Evolutionary conservation across 2,329 filamentous ascomycete species (phyloP).

Genomic region (Fusarium humuli): DNA sequence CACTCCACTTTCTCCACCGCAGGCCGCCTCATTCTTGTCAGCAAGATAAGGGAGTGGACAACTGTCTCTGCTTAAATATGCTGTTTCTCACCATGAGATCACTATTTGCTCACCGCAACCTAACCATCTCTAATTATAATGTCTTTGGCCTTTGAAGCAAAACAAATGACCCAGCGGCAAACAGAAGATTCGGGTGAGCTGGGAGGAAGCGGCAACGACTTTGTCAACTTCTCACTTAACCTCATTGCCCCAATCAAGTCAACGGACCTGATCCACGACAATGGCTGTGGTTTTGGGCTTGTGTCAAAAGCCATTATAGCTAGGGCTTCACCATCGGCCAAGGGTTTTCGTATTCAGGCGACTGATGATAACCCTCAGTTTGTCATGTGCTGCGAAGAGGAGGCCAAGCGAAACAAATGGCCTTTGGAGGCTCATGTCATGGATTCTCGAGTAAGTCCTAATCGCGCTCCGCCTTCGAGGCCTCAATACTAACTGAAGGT

Average conservation of each 20-base stretch:
- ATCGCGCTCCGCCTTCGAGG: fast-evolving
- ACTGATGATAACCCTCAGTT: background rate
- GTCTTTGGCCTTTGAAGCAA: background rate
- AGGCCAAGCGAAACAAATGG: background rate
- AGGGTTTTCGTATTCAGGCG: background rate
- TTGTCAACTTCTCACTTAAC: background rate
- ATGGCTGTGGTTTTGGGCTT: background rate
- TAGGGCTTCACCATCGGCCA: background rate
- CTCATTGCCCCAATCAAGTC: background rate
- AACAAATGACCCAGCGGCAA: background rate
- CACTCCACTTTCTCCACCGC: background rate
- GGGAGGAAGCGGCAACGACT: background rate
- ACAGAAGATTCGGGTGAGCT: background rate
- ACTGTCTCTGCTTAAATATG: background rate
- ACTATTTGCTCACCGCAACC: background rate
- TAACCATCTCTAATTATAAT: background rate
- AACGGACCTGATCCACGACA: background rate
- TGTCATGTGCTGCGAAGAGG: background rate
- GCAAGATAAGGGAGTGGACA: background rate
- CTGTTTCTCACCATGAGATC: background rate
- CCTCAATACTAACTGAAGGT: fast-evolving
- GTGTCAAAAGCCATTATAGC: background rate
- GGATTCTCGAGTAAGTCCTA: background rate
- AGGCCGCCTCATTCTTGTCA: background rate
- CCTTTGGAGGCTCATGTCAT: background rate